Evolutionary conservation across 1,284 basidiomycete species (phyloP), one percentile per base, ranked within the genome.

Genomic region (Phenoliferia sp.): DNA sequence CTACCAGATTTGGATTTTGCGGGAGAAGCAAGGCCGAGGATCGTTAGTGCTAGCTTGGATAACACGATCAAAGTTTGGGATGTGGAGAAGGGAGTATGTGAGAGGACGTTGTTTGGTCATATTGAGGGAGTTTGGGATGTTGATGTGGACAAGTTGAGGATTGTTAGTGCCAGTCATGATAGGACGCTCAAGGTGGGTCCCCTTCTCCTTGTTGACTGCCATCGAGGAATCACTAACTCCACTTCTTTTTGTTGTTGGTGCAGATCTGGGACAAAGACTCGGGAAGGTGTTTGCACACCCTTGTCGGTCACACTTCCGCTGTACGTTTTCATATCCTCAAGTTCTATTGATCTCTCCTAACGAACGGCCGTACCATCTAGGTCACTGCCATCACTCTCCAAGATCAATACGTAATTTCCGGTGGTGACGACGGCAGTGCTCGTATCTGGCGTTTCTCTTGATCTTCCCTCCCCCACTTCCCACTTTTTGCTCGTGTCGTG

Each of bases 21-120:
- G 26, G 77, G 73, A 29, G 76, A 78, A 61, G 80, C 79, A 75
- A 76, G 79, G 65, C 88, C 92, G 3, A 81, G 95, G 19, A 84
- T 99, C 64, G 87, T 96, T 67, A 92, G 92, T 0, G 94, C 94
- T 7, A 90, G 89, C 74, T 83, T 98, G 69, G 95, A 99, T 79
- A 98, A 98, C 78, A 98, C 94, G 19, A 88, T 99, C 81, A 94
- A 93, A 79, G 77, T 95, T 22, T 99, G 96, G 96, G 94, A 98
- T 77, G 87, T 98, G 54, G 91, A 95, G 73, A 87, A 87, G 1
- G 92, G 90, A 32, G 86, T 88, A 73, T 86, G 88, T 58, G 82
- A 86, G 60, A 84, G 86, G 74, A 98, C 96, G 36, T 84, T 96
- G 66, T 99, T 99, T 78, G 96, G 95, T 0, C 94, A 96, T 69